These are phyloP conservation scores for Hysterangium stoloniferum DNA, from an alignment of 768 basidiomycete species.

Conservation along the genomic window DNA sequence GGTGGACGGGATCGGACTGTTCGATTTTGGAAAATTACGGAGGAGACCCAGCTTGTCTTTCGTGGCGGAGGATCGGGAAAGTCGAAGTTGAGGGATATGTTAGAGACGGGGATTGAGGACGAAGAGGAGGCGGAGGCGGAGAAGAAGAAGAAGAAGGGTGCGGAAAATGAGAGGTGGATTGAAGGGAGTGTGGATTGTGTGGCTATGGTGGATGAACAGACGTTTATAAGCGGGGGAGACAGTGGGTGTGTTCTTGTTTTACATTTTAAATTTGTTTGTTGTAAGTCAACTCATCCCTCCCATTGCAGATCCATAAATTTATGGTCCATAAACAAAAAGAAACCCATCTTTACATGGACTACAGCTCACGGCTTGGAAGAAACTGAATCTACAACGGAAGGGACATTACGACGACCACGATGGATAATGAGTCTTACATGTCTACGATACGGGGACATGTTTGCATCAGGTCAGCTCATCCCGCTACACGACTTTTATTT, in stretches of 20 bases:
- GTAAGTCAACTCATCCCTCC: not conserved
- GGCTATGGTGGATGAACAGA: slow-evolving; percentile 91
- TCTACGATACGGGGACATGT: slow-evolving; percentile 82
- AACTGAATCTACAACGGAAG: slow-evolving; percentile 63
- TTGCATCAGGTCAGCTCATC: slow-evolving; percentile 66
- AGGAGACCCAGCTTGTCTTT: slow-evolving; percentile 93
- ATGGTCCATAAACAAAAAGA: slow-evolving; percentile 91
- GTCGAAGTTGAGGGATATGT: slow-evolving; percentile 67
- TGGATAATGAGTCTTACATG: slow-evolving; percentile 87
- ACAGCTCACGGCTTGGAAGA: slow-evolving; percentile 85
- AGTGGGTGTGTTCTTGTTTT: slow-evolving; percentile 63
- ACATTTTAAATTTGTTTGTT: slow-evolving; percentile 2
- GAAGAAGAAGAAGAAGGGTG: slow-evolving; percentile 25
- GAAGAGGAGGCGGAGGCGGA: slow-evolving; percentile 46
- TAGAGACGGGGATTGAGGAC: slow-evolving; percentile 70
- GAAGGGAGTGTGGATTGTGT: slow-evolving; percentile 92
- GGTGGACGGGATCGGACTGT: slow-evolving; percentile 89
- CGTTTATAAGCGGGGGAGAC: slow-evolving; percentile 91
- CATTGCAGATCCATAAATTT: slow-evolving; percentile 88
- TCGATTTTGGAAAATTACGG: slow-evolving; percentile 93
- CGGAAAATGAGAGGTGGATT: slow-evolving; percentile 47
- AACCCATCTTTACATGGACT: slow-evolving; percentile 80
- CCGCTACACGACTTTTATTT: not conserved
- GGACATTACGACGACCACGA: slow-evolving; percentile 65
- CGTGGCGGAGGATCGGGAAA: slow-evolving; percentile 72